Percentiles rank a stretch among this genome's conserved stretches.
Conservation (phyloP, 2,329 filamentous ascomycete species). For the Monilinia aucupariae region DNA sequence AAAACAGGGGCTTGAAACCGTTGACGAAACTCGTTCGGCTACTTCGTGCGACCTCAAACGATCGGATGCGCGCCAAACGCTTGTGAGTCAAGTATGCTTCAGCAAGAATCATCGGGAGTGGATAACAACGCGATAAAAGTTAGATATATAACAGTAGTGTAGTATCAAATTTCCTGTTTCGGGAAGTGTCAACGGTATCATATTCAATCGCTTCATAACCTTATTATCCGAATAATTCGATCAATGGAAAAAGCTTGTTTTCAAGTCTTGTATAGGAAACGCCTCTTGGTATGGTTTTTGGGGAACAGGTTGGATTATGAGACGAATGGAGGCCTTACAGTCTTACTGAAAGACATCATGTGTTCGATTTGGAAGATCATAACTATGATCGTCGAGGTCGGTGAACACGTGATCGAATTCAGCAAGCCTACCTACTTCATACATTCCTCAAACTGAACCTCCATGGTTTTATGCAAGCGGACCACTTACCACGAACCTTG, state of each 20-base stretch:
- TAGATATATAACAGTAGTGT: neutral
- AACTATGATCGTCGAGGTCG: neutral
- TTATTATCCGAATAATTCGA: neutral
- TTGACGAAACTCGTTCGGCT: slow-evolving; percentile 28
- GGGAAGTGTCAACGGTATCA: neutral
- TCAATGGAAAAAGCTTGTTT: neutral
- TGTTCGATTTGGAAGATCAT: neutral
- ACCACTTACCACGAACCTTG: neutral
- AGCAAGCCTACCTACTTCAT: neutral
- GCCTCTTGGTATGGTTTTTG: neutral
- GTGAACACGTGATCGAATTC: too few relatives aligned
- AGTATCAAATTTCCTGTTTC: slow-evolving; percentile 1
- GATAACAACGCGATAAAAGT: neutral
- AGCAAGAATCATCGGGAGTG: neutral
- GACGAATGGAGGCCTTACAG: neutral
- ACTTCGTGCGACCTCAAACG: slow-evolving; percentile 16
- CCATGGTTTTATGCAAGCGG: neutral
- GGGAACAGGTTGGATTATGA: neutral
- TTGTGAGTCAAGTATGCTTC: neutral
- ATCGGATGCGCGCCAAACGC: neutral
- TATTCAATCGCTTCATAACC: neutral
- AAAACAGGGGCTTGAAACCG: slow-evolving; percentile 18
- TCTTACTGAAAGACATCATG: neutral
- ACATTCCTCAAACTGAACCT: neutral
- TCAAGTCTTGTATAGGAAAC: neutral